Evolutionary conservation across 176 grass and related monocot species (phyloP).

Genomic region (Urochloa ruziziensis): DNA sequence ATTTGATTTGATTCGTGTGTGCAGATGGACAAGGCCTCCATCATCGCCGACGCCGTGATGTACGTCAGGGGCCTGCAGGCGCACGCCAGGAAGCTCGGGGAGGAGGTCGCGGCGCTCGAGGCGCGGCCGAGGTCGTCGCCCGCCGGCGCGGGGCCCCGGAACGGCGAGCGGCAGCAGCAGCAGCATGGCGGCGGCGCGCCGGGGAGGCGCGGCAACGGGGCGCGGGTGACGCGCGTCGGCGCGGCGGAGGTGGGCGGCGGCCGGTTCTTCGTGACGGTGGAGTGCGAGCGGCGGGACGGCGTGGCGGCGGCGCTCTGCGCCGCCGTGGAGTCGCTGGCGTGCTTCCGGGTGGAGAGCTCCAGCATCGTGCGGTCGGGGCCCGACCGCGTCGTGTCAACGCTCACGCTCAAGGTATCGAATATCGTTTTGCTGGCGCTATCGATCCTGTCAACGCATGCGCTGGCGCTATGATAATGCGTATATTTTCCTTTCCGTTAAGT

Average conservation of each 20-base stretch:
- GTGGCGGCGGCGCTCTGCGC: conserved; percentile 57
- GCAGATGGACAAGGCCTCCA: conserved; percentile 99
- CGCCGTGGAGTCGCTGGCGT: conserved; percentile 60
- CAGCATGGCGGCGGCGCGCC: not conserved
- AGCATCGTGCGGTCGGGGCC: conserved; percentile 41
- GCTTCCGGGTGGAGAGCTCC: conserved; percentile 71
- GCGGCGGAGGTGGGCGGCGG: conserved; percentile 52
- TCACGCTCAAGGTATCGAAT: conserved; percentile 67
- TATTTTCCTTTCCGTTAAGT: too few relatives aligned
- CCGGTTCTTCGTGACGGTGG: conserved; percentile 65
- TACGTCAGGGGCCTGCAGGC: conserved; percentile 73
- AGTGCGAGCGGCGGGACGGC: conserved; percentile 48
- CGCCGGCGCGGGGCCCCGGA: too few relatives aligned
- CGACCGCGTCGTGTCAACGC: conserved; percentile 47
- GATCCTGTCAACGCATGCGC: too few relatives aligned
- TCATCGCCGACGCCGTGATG: conserved; percentile 80
- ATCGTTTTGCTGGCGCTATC: too few relatives aligned
- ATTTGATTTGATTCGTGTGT: too few relatives aligned
- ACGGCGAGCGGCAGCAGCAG: too few relatives aligned
- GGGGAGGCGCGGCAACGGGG: conserved; percentile 10
- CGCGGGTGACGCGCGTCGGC: conserved; percentile 46
- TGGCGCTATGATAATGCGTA: too few relatives aligned
- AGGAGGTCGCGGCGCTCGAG: conserved; percentile 70
- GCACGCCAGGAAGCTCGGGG: conserved; percentile 57
- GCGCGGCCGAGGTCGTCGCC: not conserved